Evolutionary conservation across 2,329 filamentous ascomycete genomes (phyloP), one percentile per base, ranked within the genome.

Genomic region (Diaporthe ampelina): DNA sequence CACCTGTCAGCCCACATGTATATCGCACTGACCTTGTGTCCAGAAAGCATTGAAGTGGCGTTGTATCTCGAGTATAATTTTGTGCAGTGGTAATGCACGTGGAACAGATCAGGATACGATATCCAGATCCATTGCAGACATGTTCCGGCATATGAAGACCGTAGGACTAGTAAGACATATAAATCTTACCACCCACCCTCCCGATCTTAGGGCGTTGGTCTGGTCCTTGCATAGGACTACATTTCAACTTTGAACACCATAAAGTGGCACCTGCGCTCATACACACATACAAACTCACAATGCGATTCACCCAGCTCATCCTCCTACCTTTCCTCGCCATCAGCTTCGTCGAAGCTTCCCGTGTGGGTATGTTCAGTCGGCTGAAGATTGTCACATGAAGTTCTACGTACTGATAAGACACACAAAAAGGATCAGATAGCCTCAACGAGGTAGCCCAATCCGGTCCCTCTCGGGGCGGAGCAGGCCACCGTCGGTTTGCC

Each of bases 221-320:
- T 21, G 3, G 19, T 11, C 5, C 24, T 19, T 0, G 7, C 3
- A 26, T 5, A 11, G 29, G 0, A 6, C 24, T 9, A 19, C 2
- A 26, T 61, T 13, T 26, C 24, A 9, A 11, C 3, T 5, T 10
- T 29, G n/a, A 61, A 11, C n/a, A 45, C n/a, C 1, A 29, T 45
- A 8, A 2, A 21, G 11, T 17, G 19, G 5, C 26, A 26, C 15
- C 7, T 6, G 1, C 37, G 1, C 10, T 3, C 6, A 19, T n/a
- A 10, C 10, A 40, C 6, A 26, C n/a, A 10, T 11, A 37, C 2
- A 7, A 32, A 45, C 40, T 13, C 19, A 24, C 7, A 24, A 67
- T 67, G 61, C 29, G 29, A 19, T 37, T 52, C 29, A 19, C 43
- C 4, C 61, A 52, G 11, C 32, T 67, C 21, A 19, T 52, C 1